Evolutionary conservation across 1,284 basidiomycete species (phyloP).

Genomic region (Irpex sp.): DNA sequence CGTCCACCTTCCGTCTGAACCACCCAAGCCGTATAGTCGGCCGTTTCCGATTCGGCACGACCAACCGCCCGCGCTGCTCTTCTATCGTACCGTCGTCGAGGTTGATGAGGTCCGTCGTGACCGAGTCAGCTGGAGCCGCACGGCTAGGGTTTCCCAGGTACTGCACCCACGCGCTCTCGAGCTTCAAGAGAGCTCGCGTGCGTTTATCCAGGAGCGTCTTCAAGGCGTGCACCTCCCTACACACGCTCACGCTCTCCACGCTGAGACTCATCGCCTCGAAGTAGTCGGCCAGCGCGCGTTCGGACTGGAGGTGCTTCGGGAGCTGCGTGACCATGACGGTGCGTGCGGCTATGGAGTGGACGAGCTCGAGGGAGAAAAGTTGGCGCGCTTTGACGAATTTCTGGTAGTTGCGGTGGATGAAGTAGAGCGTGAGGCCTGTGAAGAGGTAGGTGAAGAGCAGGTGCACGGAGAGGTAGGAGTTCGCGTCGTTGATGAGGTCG

Average conservation of each 20-base stretch:
- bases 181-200: slow-evolving; percentile 68
- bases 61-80: slow-evolving; percentile 46
- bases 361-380: slow-evolving; percentile 88
- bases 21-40: slow-evolving; percentile 66
- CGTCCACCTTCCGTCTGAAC: slow-evolving; percentile 73
- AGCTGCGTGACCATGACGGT: slow-evolving; percentile 87
- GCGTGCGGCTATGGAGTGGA: slow-evolving; percentile 89
- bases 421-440: slow-evolving; percentile 78
- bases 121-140: slow-evolving; percentile 61
- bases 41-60: slow-evolving; percentile 67
- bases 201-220: slow-evolving; percentile 70
- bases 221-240: slow-evolving; percentile 75
- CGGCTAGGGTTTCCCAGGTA: slow-evolving; percentile 91
- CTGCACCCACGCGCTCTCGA: slow-evolving; percentile 83
- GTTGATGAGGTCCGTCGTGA: slow-evolving; percentile 44
- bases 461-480: slow-evolving; percentile 82
- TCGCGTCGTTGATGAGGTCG: slow-evolving; percentile 81
- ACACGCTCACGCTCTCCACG: slow-evolving; percentile 89
- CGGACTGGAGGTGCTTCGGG: slow-evolving; percentile 78
- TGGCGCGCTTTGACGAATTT: slow-evolving; percentile 91
- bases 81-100: slow-evolving; percentile 43
- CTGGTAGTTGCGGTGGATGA: slow-evolving; percentile 85
- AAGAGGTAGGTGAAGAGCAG: slow-evolving; percentile 92
- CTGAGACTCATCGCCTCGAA: slow-evolving; percentile 80
- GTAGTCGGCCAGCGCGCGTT: slow-evolving; percentile 85